Evolutionary conservation across 495 filamentous ascomycete species (phyloP).

Genomic region (Podospora pseudoanserina): DNA sequence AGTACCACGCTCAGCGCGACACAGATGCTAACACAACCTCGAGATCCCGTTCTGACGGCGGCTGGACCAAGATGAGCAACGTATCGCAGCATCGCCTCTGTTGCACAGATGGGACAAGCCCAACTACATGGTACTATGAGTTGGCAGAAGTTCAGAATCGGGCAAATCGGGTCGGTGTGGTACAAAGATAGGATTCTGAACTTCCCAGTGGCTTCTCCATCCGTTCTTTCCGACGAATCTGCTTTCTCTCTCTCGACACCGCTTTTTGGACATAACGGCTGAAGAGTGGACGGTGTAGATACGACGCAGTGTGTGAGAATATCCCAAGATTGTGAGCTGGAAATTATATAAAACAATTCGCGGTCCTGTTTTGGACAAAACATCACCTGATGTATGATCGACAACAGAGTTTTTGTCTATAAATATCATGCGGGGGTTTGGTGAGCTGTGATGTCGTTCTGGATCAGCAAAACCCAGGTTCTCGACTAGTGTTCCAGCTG

Average conservation of each 20-base stretch:
- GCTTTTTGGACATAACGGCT: neutral
- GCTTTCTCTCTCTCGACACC: neutral
- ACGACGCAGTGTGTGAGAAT: neutral
- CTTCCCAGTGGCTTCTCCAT: neutral
- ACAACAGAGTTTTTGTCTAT: neutral
- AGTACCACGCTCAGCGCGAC: neutral
- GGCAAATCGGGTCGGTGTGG: neutral
- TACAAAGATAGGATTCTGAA: neutral
- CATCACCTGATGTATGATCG: neutral
- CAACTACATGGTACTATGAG: neutral
- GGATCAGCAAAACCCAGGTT: neutral
- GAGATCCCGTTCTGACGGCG: neutral
- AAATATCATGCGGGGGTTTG: neutral
- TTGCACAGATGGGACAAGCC: neutral
- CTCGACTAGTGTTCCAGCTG: too few species aligned
- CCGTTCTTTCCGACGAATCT: neutral
- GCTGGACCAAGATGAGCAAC: neutral
- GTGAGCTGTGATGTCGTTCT: neutral
- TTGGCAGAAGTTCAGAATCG: neutral
- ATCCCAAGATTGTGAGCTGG: too few species aligned
- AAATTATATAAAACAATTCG: neutral
- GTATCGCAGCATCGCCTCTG: neutral
- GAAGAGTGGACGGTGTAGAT: neutral
- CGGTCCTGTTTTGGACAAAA: neutral
- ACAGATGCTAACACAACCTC: neutral